Base-by-base conservation (phyloP, 768 basidiomycete species). In the Mycena floridula region DNA sequence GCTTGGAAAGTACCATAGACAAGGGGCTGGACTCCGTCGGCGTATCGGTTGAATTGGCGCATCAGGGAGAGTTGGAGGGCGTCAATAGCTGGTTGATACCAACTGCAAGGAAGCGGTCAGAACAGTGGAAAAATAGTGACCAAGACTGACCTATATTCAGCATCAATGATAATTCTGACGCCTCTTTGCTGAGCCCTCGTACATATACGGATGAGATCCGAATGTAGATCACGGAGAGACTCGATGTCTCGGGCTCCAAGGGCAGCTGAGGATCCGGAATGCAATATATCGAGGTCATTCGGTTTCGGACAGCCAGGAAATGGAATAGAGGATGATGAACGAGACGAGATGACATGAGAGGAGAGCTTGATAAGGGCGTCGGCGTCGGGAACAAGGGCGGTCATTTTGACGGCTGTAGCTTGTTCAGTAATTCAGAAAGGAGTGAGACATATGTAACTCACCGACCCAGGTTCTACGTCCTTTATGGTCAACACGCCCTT, bases 1-100 rank as follows among this genome's bases (percentile, higher is more conserved):
- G 90, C 85, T 58, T 97, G 93, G 64, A 82, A 91, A 0, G 93
- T 96, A 2, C 77, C 82, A 60, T 93, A 93, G 1, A 92, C 64
- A 4, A 91, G 66, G 0, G 90, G 89, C 44, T 81, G 79, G 4
- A 78, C 62, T 25, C 46, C 41, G 51, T 54, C 44, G 22, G 9
- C 4, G 13, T 27, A 51, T n/a, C 60, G 70, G 63, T 96, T 95
- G 66, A 86, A 96, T 48, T 76, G 72, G 16, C 79, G 74, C 72
- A 86, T 88, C 16, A 96, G 71, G 4, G 82, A 70, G 18, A 86
- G 64, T 5, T 85, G 79, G 44, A 85, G 75, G 0, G 87, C 85
- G 59, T 95, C 93, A 23, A 96, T 72, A 0, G 90, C 90, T 8
- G 92, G 89, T 65, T 87, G 77, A 51, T 79, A 81, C 78, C 79